Evolutionary conservation across 176 grass and related monocot genomes (phyloP).

Genomic region (Ananas comosus): DNA sequence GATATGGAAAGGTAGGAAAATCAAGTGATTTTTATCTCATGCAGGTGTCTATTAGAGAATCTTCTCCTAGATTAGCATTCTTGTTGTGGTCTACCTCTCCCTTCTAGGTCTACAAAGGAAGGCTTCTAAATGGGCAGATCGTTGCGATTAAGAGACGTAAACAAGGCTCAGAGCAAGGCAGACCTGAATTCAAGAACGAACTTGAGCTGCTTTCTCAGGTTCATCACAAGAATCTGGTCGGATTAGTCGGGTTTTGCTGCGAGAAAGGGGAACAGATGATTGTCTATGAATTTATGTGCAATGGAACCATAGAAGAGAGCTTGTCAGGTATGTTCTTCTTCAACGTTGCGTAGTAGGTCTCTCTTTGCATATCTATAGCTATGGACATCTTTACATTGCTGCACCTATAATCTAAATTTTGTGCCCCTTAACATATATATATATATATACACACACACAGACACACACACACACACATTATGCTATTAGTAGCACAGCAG

Average conservation of each 20-base stretch:
- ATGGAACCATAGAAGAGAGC: constrained; percentile 57
- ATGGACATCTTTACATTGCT: too few relatives aligned
- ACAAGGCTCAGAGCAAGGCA: constrained; percentile 73
- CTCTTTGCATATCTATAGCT: too few relatives aligned
- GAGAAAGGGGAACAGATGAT: constrained; percentile 80
- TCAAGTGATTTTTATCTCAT: not conserved
- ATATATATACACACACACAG: too few relatives aligned
- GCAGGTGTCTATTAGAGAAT: not conserved
- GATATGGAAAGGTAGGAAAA: constrained; percentile 65
- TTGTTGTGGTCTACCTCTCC: not conserved
- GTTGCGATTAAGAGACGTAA: constrained; percentile 84
- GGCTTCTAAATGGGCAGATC: constrained; percentile 41
- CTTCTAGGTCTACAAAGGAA: constrained; percentile 70
- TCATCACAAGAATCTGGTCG: constrained; percentile 86
- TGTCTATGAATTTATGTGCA: constrained; percentile 69
- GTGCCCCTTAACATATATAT: too few relatives aligned
- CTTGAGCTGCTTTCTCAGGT: constrained; percentile 82
- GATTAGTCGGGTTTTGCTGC: constrained; percentile 82
- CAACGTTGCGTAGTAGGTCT: not conserved
- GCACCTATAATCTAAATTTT: not conserved
- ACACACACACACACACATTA: too few relatives aligned
- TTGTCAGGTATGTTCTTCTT: constrained; percentile 45
- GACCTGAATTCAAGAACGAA: constrained; percentile 88
- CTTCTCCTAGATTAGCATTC: not conserved
- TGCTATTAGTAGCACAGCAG: too few relatives aligned